Conservation (phyloP, 441 rosid genomes). For the Populus hybrid region DNA sequence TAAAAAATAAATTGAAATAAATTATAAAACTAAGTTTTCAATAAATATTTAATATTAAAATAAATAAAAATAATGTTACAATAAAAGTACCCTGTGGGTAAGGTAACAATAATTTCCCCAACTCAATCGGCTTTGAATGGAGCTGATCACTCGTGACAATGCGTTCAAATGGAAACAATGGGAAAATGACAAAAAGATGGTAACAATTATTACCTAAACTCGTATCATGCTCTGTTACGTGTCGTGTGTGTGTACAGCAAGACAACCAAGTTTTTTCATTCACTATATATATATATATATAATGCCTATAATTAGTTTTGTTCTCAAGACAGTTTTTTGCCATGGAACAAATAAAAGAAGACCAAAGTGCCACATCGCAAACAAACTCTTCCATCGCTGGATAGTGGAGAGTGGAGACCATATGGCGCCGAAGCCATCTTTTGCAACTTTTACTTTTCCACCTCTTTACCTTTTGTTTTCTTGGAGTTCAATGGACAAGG, state of each 20-base stretch:
- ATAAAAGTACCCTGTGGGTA: not conserved
- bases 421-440: not conserved
- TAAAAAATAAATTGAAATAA: too few relatives aligned
- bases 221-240: too few relatives aligned
- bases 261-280: too few relatives aligned
- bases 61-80: not conserved
- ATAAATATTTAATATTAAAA: too few relatives aligned
- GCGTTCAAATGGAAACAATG: not conserved
- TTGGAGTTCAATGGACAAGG: conserved; percentile 29
- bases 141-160: not conserved
- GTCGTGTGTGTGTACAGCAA: too few relatives aligned
- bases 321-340: not conserved
- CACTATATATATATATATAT: too few relatives aligned
- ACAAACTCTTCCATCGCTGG: not conserved
- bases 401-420: not conserved
- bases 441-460: not conserved
- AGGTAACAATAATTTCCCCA: not conserved
- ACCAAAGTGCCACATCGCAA: not conserved
- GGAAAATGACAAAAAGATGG: too few relatives aligned
- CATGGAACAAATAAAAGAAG: not conserved
- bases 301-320: too few relatives aligned
- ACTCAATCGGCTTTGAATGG: not conserved
- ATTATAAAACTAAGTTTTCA: too few relatives aligned
- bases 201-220: too few relatives aligned
- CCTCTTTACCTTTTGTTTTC: conserved; percentile 9